phyloP scores from a whole-genome alignment of 139 green algal species.

The Edaphochlamys debaryana region DNA sequence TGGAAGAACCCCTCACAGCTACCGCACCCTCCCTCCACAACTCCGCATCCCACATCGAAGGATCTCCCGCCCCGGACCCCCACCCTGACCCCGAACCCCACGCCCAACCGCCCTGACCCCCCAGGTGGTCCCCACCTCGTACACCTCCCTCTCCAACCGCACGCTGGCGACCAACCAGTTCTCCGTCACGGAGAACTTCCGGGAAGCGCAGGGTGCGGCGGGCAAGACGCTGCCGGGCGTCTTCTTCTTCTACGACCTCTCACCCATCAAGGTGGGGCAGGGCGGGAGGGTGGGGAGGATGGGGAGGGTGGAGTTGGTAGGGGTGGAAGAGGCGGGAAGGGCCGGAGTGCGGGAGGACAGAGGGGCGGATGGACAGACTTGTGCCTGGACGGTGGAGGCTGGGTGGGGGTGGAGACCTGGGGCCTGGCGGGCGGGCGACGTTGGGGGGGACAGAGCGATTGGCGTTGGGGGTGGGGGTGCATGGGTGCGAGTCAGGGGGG shows the following conservation, averaged over 20 bases:
- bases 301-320: not conserved
- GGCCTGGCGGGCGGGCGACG: no score
- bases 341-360: not conserved
- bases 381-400: no score
- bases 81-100: no score
- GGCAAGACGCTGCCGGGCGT: constrained; percentile 85
- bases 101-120: not conserved
- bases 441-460: no score
- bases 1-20: no score
- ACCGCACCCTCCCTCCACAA: no score
- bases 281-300: no score
- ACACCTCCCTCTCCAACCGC: constrained; percentile 71
- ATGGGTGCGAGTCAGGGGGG: no score
- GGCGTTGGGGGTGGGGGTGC: no score
- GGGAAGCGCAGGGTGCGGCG: constrained; percentile 47
- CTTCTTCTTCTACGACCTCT: constrained; percentile 99
- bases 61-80: no score
- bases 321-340: not conserved
- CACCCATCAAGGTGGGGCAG: constrained; percentile 87
- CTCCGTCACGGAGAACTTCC: constrained; percentile 97
- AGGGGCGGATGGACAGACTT: not conserved
- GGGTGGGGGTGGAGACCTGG: no score
- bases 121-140: constrained; percentile 94
- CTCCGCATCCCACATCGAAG: no score
- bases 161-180: constrained; percentile 94